Base-by-base conservation (phyloP, 306 rosid species). In the Glycine soja region DNA sequence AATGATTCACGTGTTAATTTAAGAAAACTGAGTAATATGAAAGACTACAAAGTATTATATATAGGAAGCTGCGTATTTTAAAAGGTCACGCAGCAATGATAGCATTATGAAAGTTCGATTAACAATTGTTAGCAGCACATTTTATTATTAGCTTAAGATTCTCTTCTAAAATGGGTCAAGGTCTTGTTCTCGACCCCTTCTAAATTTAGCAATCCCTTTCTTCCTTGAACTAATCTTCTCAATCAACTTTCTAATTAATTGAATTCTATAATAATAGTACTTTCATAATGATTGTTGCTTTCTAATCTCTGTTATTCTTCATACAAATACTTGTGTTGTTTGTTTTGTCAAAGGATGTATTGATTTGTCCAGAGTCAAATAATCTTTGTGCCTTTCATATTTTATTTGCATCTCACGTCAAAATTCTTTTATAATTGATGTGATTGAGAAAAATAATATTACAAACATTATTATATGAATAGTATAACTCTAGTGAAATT, bases 231-330 rank as follows among this genome's bases (percentile, higher is more conserved):
- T 59, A 61, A 70, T 77, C 13, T 11, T 59, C 69, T 42, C 69
- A 75, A 43, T 78, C 14, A 78, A 74, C 85, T 81, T 80, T 78
- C 75, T 43, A 70, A 82, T 77, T 80, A 62, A 36, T 45, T 70
- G 6, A 57, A 68, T 57, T 18, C 13, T 73, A 19, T 64, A 24
- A 51, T 63, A 18, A 14, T 52, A 10, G 47, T 71, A 18, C 63
- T 59, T 46, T 57, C 42, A 10, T 36, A 7, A 34, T 59, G 54
- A 71, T 57, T 24, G 53, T 46, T 70, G 58, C 51, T 32, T 58
- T 80, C 66, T 61, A 72, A 36, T 61, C 65, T 16, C 30, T 16
- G 24, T 15, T 79, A 40, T 58, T 32, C 57, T 69, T 69, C 48
- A 14, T 45, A 68, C 50, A 42, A 57, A 15, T 14, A 51, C 65